Percentiles rank a stretch among this genome's conserved stretches.
phyloP scores from a whole-genome alignment of 2,329 filamentous ascomycete genomes.

The Xenoacremonium recifei region DNA sequence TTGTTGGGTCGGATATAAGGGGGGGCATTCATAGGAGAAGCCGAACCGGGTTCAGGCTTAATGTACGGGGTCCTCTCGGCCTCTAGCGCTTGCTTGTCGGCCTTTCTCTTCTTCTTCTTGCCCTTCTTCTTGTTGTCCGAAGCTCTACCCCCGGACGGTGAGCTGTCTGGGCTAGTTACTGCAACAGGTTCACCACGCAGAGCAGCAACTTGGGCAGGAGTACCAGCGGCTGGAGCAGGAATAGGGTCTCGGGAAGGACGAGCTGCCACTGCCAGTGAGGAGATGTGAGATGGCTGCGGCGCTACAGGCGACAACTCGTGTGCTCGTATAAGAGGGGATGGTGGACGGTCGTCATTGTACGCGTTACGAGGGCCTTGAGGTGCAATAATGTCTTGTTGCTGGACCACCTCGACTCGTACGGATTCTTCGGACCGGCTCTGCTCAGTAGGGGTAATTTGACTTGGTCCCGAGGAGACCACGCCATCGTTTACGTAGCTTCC shows the following conservation, averaged over 20 bases:
- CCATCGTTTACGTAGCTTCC: constrained; percentile 24
- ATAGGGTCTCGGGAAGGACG: constrained; percentile 14
- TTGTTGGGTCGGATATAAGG: constrained; percentile 55
- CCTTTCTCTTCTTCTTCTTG: constrained; percentile 54
- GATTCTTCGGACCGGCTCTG: constrained; percentile 43
- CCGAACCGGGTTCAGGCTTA: constrained; percentile 64
- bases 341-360: constrained; percentile 33
- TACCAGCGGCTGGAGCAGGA: constrained; percentile 22
- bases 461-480: constrained; percentile 10
- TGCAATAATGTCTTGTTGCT: constrained; percentile 11
- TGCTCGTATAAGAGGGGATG: constrained; percentile 66
- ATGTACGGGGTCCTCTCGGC: constrained; percentile 52
- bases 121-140: constrained; percentile 49
- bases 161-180: constrained; percentile 59
- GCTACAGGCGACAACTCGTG: constrained; percentile 73
- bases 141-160: constrained; percentile 50
- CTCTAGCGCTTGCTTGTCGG: constrained; percentile 48
- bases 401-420: constrained; percentile 28
- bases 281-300: constrained; percentile 71
- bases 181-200: constrained; percentile 50
- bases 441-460: constrained; percentile 35
- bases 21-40: constrained; percentile 56
- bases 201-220: constrained; percentile 54
- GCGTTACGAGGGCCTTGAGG: constrained; percentile 18
- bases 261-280: constrained; percentile 53